Percentiles rank a stretch among this genome's conserved stretches.
Conservation (phyloP, 1,139 yeast genomes). For the Blastobotrys capitulatus region DNA sequence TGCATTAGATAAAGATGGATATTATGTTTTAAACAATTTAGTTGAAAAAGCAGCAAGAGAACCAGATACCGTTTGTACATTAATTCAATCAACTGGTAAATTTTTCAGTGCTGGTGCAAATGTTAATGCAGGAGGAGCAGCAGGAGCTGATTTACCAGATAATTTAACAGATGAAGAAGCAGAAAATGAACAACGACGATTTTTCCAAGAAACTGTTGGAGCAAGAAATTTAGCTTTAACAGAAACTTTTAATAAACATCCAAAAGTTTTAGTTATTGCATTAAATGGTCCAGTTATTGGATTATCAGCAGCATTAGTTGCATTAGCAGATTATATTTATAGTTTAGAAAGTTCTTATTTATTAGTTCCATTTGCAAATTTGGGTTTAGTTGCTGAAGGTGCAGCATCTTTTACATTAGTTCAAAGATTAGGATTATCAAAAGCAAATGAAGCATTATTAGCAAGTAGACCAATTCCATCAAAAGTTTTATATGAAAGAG, state of each 20-base stretch:
- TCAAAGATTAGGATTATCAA: slow-evolving; percentile 65
- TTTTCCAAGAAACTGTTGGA: slow-evolving; percentile 38
- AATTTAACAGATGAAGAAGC: slow-evolving; percentile 27
- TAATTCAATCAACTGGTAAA: slow-evolving; percentile 67
- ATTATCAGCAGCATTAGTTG: slow-evolving; percentile 65
- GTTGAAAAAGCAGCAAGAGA: slow-evolving; percentile 65
- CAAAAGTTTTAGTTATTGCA: slow-evolving; percentile 67
- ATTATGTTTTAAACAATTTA: slow-evolving; percentile 54
- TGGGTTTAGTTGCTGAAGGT: slow-evolving; percentile 84
- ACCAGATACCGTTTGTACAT: slow-evolving; percentile 57
- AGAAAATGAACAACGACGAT: slow-evolving; percentile 16
- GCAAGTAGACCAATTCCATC: slow-evolving; percentile 64
- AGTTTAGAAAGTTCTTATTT: slow-evolving; percentile 60
- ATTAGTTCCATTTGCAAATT: slow-evolving; percentile 73
- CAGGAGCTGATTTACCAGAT: slow-evolving; percentile 17
- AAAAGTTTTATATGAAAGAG: slow-evolving; percentile 50
- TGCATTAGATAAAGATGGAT: slow-evolving; percentile 65
- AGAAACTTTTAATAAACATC: slow-evolving; percentile 63
- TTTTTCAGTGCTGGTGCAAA: slow-evolving; percentile 88
- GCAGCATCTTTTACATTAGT: slow-evolving; percentile 67
- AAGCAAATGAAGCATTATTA: slow-evolving; percentile 68
- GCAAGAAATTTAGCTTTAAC: slow-evolving; percentile 69
- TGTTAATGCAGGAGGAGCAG: slow-evolving; percentile 38
- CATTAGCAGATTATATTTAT: slow-evolving; percentile 71
- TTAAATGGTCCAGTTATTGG: slow-evolving; percentile 90